Percentiles rank a stretch among this genome's conserved stretches.
Conservation (phyloP, 2,329 filamentous ascomycete genomes). For the Verticillium dahliae region DNA sequence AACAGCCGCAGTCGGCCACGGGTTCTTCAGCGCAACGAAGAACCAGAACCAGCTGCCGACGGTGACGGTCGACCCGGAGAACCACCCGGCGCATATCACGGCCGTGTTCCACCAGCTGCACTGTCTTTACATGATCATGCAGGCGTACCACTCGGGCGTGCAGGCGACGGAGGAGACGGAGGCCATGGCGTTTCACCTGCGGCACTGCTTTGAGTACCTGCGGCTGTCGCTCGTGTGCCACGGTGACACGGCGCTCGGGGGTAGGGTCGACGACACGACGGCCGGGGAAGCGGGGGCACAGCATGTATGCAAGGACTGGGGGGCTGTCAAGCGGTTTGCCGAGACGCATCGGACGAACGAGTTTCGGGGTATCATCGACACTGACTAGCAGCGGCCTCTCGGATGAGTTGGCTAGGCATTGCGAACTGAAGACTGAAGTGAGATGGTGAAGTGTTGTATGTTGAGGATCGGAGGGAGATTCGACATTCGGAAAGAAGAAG, state of each 20-base stretch:
- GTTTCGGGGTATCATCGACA: neutral
- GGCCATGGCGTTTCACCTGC: constrained; percentile 26
- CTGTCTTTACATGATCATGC: constrained; percentile 30
- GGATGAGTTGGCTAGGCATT: no score
- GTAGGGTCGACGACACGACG: constrained; percentile 6
- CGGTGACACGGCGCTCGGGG: constrained; percentile 25
- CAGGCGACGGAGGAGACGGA: neutral
- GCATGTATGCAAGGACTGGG: constrained; percentile 33
- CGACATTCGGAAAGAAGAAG: no score
- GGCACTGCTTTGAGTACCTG: constrained; percentile 32
- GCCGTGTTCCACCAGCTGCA: constrained; percentile 29
- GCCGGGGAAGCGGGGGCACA: constrained; percentile 23
- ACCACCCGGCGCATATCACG: neutral
- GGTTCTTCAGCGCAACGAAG: neutral
- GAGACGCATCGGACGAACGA: neutral
- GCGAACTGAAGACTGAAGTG: no score
- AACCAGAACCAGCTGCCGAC: neutral
- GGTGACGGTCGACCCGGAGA: neutral
- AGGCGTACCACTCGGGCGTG: constrained; percentile 18
- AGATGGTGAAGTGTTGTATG: no score
- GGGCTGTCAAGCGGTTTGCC: neutral
- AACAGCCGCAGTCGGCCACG: neutral
- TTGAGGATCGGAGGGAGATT: no score
- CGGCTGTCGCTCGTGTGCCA: constrained; percentile 25
- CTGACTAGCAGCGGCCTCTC: neutral